These are phyloP conservation scores for Trichoderma oligosporum DNA, from an alignment of 2,329 filamentous ascomycete species.

Conservation along the genomic window DNA sequence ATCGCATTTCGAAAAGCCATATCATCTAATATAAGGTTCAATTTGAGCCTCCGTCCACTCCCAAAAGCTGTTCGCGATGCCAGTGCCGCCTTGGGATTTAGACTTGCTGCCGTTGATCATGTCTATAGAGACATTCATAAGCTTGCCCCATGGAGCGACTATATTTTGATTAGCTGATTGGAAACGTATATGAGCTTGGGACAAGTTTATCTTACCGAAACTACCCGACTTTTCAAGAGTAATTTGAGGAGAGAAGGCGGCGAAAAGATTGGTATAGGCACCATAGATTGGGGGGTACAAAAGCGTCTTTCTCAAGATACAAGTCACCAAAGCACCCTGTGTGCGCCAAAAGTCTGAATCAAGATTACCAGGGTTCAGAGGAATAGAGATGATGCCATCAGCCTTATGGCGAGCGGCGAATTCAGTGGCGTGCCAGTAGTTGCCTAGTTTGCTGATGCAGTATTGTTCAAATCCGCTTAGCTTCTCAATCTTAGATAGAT, in stretches of 20 bases:
- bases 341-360: slow-evolving; percentile 36
- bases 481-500: slow-evolving; percentile 9
- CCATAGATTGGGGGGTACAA: slow-evolving; percentile 10
- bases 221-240: slow-evolving; percentile 4
- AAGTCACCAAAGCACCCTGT: slow-evolving; percentile 6
- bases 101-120: not conserved
- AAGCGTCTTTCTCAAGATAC: slow-evolving; percentile 5
- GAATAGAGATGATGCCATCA: slow-evolving; percentile 30
- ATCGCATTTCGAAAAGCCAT: not conserved
- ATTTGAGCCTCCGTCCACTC: slow-evolving; percentile 15
- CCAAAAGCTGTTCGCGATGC: slow-evolving; percentile 7
- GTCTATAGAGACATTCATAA: slow-evolving; percentile 3
- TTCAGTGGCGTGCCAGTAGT: slow-evolving; percentile 33
- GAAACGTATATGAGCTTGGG: not conserved
- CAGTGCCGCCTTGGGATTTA: slow-evolving; percentile 5
- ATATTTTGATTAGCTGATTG: not conserved
- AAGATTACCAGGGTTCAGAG: slow-evolving; percentile 41
- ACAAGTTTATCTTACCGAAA: not conserved
- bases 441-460: slow-evolving; percentile 31
- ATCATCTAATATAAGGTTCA: not conserved
- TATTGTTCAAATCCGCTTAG: slow-evolving; percentile 24
- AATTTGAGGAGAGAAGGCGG: slow-evolving; percentile 13
- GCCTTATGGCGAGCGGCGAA: slow-evolving; percentile 28
- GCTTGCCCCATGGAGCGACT: slow-evolving; percentile 15
- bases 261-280: slow-evolving; percentile 18